phyloP scores from a whole-genome alignment of 306 rosid species.

The Purshia tridentata region DNA sequence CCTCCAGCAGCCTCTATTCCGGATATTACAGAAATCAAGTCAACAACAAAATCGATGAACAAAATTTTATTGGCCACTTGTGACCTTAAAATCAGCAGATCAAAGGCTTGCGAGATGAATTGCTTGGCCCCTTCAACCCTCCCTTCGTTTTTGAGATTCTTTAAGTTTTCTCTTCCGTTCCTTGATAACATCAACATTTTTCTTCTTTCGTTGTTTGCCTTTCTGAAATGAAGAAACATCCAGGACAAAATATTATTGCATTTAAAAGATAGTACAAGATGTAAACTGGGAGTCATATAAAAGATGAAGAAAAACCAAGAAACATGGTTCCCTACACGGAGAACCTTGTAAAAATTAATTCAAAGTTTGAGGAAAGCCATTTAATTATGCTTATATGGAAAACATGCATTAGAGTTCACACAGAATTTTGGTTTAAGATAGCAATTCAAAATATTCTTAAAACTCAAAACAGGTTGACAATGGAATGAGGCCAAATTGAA shows the following conservation, averaged over 20 bases:
- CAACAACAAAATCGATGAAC: background rate
- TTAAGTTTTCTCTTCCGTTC: constrained; percentile 62
- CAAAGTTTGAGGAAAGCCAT: background rate
- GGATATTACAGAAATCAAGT: background rate
- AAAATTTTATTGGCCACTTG: background rate
- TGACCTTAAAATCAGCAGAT: background rate
- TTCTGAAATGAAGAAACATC: constrained; percentile 38
- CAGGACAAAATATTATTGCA: background rate
- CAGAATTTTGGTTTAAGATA: background rate
- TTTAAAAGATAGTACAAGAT: background rate
- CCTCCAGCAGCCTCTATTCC: background rate
- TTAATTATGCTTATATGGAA: background rate
- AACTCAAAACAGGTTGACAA: background rate
- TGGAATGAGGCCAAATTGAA: background rate
- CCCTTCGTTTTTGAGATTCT: constrained; percentile 41
- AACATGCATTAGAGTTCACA: background rate
- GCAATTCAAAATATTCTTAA: background rate
- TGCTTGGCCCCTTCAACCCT: constrained; percentile 21
- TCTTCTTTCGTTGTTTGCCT: constrained; percentile 56
- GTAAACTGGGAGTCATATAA: background rate
- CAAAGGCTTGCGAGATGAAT: background rate
- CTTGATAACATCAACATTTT: constrained; percentile 35
- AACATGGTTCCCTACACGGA: too few species aligned
- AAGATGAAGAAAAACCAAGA: too few species aligned
- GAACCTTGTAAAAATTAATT: too few species aligned